A percentile compares a stretch with the other conserved stretches of the same genome.
Conservation (phyloP, 2,329 filamentous ascomycete species). For the Didymella segeticola region DNA sequence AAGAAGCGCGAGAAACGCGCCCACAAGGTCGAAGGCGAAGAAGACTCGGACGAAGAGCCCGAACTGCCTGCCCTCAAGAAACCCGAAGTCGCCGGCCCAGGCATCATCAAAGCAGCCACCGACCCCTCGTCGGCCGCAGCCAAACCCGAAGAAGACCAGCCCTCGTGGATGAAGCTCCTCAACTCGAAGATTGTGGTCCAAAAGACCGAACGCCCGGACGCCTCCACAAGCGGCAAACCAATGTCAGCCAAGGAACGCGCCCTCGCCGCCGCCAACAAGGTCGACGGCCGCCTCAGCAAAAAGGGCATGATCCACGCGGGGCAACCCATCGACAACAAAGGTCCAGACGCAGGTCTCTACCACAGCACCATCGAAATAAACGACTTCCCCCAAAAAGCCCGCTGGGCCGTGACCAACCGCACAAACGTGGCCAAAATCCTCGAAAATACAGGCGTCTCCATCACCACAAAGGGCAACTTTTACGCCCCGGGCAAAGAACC, state of each 20-base stretch:
- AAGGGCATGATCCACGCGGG: conserved; percentile 89
- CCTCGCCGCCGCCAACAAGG: conserved; percentile 86
- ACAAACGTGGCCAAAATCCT: conserved; percentile 99
- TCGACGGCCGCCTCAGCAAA: conserved; percentile 88
- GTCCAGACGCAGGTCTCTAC: conserved; percentile 94
- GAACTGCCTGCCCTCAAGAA: conserved; percentile 65
- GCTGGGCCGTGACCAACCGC: conserved; percentile 97
- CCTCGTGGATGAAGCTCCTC: conserved; percentile 51
- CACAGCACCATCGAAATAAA: conserved; percentile 99
- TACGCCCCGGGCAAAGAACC: conserved; percentile 85
- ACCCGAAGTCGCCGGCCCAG: conserved; percentile 52
- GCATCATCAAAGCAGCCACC: conserved; percentile 44
- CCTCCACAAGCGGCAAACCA: conserved; percentile 63
- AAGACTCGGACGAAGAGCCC: conserved; percentile 80
- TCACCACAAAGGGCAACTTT: conserved; percentile 95
- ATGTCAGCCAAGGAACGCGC: conserved; percentile 73
- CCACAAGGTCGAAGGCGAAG: conserved; percentile 87
- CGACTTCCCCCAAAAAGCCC: conserved; percentile 97
- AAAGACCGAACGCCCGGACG: conserved; percentile 66
- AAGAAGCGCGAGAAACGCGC: conserved; percentile 76
- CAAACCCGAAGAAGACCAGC: conserved; percentile 30
- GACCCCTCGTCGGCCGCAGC: conserved; percentile 8
- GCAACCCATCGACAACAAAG: conserved; percentile 97
- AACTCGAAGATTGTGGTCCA: conserved; percentile 76
- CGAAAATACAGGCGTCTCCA: conserved; percentile 91